phyloP scores from a whole-genome alignment of 2,329 filamentous ascomycete species.

The Penicillium sp. region DNA sequence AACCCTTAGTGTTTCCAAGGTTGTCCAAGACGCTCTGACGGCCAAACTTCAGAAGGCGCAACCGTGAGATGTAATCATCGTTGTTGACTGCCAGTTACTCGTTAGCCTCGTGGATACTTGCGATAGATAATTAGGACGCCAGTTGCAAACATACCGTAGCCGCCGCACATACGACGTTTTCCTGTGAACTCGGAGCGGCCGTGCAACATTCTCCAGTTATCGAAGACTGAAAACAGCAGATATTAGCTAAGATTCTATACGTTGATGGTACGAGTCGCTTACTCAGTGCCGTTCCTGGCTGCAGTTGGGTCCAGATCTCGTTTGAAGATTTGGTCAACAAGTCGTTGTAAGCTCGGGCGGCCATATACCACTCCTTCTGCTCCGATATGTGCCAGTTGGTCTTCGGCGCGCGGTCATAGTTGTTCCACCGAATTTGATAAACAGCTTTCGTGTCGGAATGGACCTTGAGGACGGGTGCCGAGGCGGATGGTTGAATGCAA shows the following conservation, averaged over 20 bases:
- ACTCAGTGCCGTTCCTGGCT: constrained; percentile 77
- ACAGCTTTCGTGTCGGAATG: constrained; percentile 50
- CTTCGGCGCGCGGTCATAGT: constrained; percentile 77
- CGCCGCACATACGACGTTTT: constrained; percentile 84
- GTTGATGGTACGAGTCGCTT: constrained; percentile 37
- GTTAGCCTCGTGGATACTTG: background rate
- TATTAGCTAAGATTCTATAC: background rate
- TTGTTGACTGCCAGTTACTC: constrained; percentile 61
- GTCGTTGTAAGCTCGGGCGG: constrained; percentile 72
- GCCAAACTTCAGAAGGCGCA: constrained; percentile 69
- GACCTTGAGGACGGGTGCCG: constrained; percentile 72
- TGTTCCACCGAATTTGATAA: constrained; percentile 85
- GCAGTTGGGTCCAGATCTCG: constrained; percentile 79
- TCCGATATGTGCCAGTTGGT: constrained; percentile 54
- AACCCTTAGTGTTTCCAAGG: constrained; percentile 28
- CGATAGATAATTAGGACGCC: background rate
- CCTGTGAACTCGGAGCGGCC: constrained; percentile 82
- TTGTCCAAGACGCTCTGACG: constrained; percentile 37
- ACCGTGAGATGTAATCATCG: constrained; percentile 79
- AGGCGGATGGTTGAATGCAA: constrained; percentile 70
- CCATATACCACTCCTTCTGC: constrained; percentile 72
- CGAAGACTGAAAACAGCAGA: constrained; percentile 66
- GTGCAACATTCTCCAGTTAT: constrained; percentile 94
- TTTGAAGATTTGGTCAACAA: constrained; percentile 66
- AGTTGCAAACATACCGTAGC: constrained; percentile 69